Evolutionary conservation across 2,329 filamentous ascomycete genomes (phyloP).

Genomic region (Cytospora piceae): DNA sequence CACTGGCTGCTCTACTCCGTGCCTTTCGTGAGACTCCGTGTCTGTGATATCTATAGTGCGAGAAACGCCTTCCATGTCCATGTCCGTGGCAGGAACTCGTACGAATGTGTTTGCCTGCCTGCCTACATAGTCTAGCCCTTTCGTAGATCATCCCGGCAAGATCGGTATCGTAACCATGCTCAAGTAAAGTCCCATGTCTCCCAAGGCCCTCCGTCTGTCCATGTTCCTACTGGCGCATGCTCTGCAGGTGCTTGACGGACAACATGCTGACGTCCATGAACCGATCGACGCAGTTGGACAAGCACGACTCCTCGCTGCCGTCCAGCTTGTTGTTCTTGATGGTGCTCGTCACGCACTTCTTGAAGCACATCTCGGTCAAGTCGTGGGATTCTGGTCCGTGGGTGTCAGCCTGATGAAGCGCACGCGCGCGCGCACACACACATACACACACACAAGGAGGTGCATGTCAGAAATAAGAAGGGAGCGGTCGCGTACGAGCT

Average conservation of each 20-base stretch:
- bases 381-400: constrained; percentile 53
- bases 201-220: background rate
- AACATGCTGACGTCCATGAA: constrained; percentile 88
- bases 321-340: constrained; percentile 77
- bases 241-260: constrained; percentile 84
- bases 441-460: constrained; percentile 1
- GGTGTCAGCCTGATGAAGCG: background rate
- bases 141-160: constrained; percentile 3
- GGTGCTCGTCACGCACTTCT: constrained; percentile 81
- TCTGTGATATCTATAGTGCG: background rate
- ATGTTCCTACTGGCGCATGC: constrained; percentile 45
- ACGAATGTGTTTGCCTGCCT: background rate
- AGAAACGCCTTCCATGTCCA: background rate
- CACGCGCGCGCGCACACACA: background rate
- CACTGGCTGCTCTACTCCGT: background rate
- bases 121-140: background rate
- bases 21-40: background rate
- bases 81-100: background rate
- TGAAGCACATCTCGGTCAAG: constrained; percentile 82
- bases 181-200: background rate
- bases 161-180: background rate
- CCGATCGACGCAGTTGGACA: constrained; percentile 90
- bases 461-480: background rate
- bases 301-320: constrained; percentile 76
- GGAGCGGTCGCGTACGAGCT: constrained; percentile 52